Conservation (phyloP, 169 alveolate genomes). For the Babesia gibsoni region DNA sequence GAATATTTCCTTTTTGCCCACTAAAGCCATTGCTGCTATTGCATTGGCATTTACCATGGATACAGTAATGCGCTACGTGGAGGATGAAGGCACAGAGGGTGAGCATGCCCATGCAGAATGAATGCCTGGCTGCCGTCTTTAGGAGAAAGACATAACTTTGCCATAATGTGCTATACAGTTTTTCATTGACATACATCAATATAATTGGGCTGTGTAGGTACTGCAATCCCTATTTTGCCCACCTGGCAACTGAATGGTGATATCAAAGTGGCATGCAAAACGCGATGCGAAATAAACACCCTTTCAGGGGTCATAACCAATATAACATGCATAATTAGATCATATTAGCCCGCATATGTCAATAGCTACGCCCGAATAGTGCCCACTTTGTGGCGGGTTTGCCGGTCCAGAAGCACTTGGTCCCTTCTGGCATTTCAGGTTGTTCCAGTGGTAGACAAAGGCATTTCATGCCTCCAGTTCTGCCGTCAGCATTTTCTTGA, state of each 20-base stretch:
- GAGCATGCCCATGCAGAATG: background rate
- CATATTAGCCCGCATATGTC: conserved; percentile 30
- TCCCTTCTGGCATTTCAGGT: conserved; percentile 86
- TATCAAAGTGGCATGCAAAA: background rate
- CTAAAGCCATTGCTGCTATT: background rate
- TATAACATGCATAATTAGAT: background rate
- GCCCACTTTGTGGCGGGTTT: conserved; percentile 89
- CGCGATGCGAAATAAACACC: background rate
- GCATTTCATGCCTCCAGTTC: conserved; percentile 93
- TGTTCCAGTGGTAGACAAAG: conserved; percentile 94
- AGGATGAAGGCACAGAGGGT: background rate
- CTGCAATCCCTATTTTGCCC: background rate
- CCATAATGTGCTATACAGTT: background rate
- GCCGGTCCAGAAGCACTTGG: conserved; percentile 94
- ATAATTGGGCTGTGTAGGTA: background rate
- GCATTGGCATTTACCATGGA: conserved; percentile 1
- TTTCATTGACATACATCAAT: too few species aligned
- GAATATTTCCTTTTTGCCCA: background rate
- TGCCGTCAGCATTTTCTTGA: conserved; percentile 32
- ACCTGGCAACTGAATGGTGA: background rate
- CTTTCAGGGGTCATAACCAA: background rate
- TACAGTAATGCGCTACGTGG: background rate
- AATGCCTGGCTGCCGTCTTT: too few species aligned
- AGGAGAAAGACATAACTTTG: too few species aligned
- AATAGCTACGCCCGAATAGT: conserved; percentile 94